Conservation (phyloP, 768 basidiomycete genomes). For the Trametes sanguinea region DNA sequence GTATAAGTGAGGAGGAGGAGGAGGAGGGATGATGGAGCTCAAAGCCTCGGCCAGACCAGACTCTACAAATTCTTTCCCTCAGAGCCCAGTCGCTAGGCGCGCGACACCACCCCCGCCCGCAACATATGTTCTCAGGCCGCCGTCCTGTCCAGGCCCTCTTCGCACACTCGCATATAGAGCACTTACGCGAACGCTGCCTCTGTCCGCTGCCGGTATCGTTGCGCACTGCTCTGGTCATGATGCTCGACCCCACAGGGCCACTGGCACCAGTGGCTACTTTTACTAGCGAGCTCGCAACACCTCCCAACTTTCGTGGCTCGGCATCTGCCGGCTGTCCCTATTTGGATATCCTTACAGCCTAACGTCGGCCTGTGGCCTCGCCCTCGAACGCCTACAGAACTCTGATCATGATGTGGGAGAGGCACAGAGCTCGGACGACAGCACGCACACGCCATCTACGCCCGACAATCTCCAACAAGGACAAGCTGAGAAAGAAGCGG, state of each 20-base stretch:
- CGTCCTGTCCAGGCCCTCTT: constrained; percentile 2
- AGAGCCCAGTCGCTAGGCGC: constrained; percentile 6
- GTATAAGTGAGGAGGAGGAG: constrained; percentile 18
- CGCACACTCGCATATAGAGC: background rate
- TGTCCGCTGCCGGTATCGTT: background rate
- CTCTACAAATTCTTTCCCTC: constrained; percentile 17
- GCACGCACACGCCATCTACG: background rate
- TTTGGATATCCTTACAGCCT: background rate
- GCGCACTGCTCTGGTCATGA: too few species aligned
- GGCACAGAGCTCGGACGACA: background rate
- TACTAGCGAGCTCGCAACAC: too few species aligned
- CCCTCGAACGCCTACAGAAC: too few species aligned
- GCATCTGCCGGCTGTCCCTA: constrained; percentile 11
- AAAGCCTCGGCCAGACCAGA: constrained; percentile 28
- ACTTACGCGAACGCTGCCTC: background rate
- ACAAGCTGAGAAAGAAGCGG: background rate
- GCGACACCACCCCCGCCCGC: constrained; percentile 2
- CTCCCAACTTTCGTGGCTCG: background rate
- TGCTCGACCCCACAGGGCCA: too few species aligned
- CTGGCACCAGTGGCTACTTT: too few species aligned
- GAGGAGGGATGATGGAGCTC: constrained; percentile 18
- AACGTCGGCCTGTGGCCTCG: background rate
- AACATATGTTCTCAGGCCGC: constrained; percentile 2
- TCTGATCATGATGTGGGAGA: too few species aligned
- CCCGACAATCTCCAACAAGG: constrained; percentile 7